Evolutionary conservation across 306 rosid species (phyloP).

Genomic region (Dalbergia cultrata): DNA sequence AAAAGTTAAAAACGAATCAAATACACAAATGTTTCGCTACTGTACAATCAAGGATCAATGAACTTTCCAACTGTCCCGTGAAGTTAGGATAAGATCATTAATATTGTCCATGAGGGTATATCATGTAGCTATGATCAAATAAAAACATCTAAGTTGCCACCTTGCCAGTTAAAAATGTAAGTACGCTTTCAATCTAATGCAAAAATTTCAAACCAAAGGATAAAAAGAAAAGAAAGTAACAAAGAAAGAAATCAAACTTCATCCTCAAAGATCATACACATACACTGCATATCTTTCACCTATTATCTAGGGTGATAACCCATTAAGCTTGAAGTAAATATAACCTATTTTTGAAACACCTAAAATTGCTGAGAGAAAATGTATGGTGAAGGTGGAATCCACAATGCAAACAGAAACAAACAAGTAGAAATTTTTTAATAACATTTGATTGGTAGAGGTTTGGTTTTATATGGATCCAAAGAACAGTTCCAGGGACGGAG

Average conservation of each 20-base stretch:
- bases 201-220: slow-evolving; percentile 48
- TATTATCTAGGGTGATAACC: slow-evolving; percentile 50
- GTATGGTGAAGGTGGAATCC: slow-evolving; percentile 41
- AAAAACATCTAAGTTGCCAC: slow-evolving; percentile 46
- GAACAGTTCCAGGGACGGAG: slow-evolving; percentile 88
- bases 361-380: slow-evolving; percentile 44
- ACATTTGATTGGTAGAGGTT: slow-evolving; percentile 48
- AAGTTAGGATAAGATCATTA: neutral
- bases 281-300: slow-evolving; percentile 48
- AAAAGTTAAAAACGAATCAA: neutral
- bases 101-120: slow-evolving; percentile 19
- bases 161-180: slow-evolving; percentile 44
- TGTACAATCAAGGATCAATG: slow-evolving; percentile 24
- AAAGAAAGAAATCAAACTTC: slow-evolving; percentile 2
- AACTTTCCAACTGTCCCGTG: neutral
- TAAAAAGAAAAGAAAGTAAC: neutral
- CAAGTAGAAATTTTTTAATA: slow-evolving; percentile 49
- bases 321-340: slow-evolving; percentile 41
- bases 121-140: slow-evolving; percentile 34
- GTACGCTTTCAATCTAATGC: slow-evolving; percentile 50
- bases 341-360: slow-evolving; percentile 48
- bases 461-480: slow-evolving; percentile 74
- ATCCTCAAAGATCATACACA: slow-evolving; percentile 47
- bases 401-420: slow-evolving; percentile 47
- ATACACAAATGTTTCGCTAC: neutral